A percentile compares a stretch with the other conserved stretches of the same genome.
These are phyloP conservation scores for Protostelium mycophagum DNA, from an alignment of 78 protist genomes.

Conservation along the genomic window DNA sequence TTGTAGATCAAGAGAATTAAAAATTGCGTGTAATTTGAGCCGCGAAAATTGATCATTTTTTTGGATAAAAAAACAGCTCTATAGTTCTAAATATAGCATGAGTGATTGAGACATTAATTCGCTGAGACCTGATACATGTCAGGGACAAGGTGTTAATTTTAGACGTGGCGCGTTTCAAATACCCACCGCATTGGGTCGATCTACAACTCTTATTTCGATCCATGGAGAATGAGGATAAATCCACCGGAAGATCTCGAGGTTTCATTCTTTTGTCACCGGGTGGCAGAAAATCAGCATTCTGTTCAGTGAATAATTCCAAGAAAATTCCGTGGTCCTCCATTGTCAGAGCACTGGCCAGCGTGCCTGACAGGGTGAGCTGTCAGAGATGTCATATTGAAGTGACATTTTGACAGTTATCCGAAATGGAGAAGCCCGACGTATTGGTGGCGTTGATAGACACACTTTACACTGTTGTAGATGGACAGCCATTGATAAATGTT, in stretches of 20 bases:
- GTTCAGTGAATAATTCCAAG: neutral
- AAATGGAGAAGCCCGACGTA: neutral
- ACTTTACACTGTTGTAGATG: neutral
- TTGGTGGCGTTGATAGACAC: neutral
- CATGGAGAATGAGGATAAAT: slow-evolving; percentile 16
- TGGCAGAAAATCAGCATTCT: neutral
- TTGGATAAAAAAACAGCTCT: too few relatives aligned
- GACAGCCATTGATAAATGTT: too few relatives aligned
- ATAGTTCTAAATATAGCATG: too few relatives aligned
- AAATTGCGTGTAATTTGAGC: neutral
- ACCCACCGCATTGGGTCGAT: slow-evolving; percentile 74
- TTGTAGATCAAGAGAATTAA: neutral
- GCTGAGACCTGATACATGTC: neutral
- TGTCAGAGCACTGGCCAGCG: neutral
- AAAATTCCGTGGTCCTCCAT: neutral
- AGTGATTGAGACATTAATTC: too few relatives aligned
- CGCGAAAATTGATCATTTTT: neutral
- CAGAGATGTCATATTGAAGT: too few relatives aligned
- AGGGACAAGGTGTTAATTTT: slow-evolving; percentile 47
- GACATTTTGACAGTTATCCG: neutral
- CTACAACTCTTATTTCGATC: slow-evolving; percentile 9
- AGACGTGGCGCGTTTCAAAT: slow-evolving; percentile 80
- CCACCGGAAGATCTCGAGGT: slow-evolving; percentile 24
- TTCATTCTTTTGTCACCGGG: slow-evolving; percentile 1
- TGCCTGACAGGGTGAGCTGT: too few relatives aligned